Conservation (phyloP, 2,329 filamentous ascomycete genomes). For the Teratosphaeria destructans region DNA sequence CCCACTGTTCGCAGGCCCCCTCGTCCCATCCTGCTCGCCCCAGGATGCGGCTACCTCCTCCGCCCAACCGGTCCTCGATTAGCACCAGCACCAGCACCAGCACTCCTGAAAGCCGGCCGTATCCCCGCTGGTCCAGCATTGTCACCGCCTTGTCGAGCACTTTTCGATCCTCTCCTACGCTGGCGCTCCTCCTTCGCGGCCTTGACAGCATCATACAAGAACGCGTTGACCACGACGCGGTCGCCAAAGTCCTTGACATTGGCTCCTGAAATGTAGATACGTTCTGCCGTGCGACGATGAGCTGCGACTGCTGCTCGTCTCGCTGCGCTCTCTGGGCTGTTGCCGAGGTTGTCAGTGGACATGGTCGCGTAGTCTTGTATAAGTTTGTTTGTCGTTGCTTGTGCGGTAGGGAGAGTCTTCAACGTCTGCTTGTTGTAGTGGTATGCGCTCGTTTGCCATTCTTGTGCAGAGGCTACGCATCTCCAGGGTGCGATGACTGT, state of each 20-base stretch:
- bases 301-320: conserved; percentile 4
- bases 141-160: background rate
- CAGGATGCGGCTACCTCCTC: background rate
- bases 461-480: conserved; percentile 11
- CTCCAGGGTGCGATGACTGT: conserved; percentile 9
- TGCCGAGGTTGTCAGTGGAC: background rate
- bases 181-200: conserved; percentile 5
- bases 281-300: conserved; percentile 7
- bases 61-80: background rate
- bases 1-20: background rate
- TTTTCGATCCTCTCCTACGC: conserved; percentile 1
- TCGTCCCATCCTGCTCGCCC: background rate
- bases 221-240: conserved; percentile 12
- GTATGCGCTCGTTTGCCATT: conserved; percentile 17
- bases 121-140: background rate
- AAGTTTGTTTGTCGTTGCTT: conserved; percentile 9
- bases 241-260: conserved; percentile 15
- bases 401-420: conserved; percentile 12
- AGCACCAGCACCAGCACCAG: background rate
- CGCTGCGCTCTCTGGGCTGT: conserved; percentile 2
- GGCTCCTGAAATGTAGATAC: conserved; percentile 8
- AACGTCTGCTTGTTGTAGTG: conserved; percentile 14
- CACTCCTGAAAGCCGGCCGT: background rate
- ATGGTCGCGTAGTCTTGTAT: conserved; percentile 11
- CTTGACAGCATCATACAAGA: conserved; percentile 10